Evolutionary conservation across 768 basidiomycete species (phyloP).

Genomic region (Cystofilobasidium ferigula): DNA sequence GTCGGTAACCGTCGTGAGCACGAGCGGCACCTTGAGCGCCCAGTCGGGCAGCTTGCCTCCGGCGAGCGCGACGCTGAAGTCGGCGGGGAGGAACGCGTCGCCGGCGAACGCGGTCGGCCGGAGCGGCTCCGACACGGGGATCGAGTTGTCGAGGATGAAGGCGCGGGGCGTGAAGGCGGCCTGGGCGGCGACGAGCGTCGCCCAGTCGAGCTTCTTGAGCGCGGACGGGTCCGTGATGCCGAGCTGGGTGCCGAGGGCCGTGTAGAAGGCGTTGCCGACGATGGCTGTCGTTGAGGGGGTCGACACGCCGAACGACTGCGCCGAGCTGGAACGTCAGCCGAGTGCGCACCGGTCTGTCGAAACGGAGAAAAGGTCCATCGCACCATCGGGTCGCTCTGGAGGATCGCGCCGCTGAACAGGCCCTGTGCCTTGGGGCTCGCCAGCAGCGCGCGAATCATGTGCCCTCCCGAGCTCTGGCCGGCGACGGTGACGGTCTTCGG

Average conservation of each 20-base stretch:
- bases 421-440: neutral
- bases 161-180: slow-evolving; percentile 1
- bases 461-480: slow-evolving; percentile 19
- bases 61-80: slow-evolving; percentile 12
- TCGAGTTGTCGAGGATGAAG: slow-evolving; percentile 5
- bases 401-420: slow-evolving; percentile 15
- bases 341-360: neutral
- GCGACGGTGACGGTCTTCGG: slow-evolving; percentile 12
- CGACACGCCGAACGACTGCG: slow-evolving; percentile 21
- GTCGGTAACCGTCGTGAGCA: slow-evolving; percentile 17
- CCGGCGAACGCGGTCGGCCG: slow-evolving; percentile 6
- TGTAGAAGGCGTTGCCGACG: slow-evolving; percentile 19
- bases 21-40: neutral
- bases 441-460: slow-evolving; percentile 18
- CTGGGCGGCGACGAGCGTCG: slow-evolving; percentile 7
- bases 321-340: neutral
- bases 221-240: neutral
- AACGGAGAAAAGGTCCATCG: neutral
- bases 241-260: neutral
- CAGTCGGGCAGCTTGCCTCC: neutral
- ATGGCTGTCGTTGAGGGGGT: slow-evolving; percentile 16
- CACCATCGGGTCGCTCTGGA: slow-evolving; percentile 26
- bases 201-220: neutral
- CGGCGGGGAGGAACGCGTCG: slow-evolving; percentile 1
- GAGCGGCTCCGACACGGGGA: slow-evolving; percentile 16